Conservation (phyloP, 139 green algal species). For the Desmodesmus armatus region DNA sequence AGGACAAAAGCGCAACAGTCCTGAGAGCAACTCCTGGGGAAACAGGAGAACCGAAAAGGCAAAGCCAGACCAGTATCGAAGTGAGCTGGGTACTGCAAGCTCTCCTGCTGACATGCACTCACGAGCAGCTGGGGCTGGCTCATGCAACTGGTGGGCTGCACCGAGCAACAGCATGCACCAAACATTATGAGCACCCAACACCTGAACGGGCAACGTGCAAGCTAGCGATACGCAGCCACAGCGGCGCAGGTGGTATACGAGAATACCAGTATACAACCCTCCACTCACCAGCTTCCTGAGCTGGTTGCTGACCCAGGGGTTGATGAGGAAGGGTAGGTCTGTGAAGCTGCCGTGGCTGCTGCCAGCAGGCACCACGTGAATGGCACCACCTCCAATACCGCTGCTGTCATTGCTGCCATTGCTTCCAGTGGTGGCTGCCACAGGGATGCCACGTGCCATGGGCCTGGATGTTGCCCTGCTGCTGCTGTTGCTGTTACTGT, state of each 20-base stretch:
- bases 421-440: background rate
- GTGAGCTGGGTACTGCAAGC: background rate
- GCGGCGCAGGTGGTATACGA: background rate
- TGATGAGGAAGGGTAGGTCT: slow-evolving; percentile 33
- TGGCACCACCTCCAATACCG: slow-evolving; percentile 6
- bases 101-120: background rate
- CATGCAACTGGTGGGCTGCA: background rate
- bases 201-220: background rate
- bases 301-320: background rate
- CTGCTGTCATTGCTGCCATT: slow-evolving; percentile 8
- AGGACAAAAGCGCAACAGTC: too few relatives aligned
- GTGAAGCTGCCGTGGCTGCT: slow-evolving; percentile 30
- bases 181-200: background rate
- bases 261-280: too few relatives aligned
- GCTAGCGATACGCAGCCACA: background rate
- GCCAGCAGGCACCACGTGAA: slow-evolving; percentile 26
- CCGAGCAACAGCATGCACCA: background rate
- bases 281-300: slow-evolving; percentile 33
- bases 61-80: background rate
- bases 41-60: background rate
- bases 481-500: slow-evolving; percentile 25
- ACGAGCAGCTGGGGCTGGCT: background rate
- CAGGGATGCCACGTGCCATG: background rate
- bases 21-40: background rate
- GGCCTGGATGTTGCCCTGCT: background rate